Conservation (phyloP, 257 asterid genomes). For the Ligustrum vulgare region DNA sequence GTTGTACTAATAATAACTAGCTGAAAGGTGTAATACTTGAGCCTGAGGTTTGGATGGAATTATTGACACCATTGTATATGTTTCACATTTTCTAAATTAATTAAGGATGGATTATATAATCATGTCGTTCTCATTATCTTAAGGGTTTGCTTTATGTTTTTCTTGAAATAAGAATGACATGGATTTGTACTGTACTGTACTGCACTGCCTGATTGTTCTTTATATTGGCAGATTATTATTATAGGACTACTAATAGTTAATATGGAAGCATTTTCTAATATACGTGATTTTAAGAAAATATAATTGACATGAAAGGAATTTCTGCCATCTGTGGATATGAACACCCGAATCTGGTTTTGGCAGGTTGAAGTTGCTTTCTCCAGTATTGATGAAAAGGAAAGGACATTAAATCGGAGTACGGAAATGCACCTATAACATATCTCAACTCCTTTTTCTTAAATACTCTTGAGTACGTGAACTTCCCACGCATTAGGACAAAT, state of each 20-base stretch:
- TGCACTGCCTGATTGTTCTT: not conserved
- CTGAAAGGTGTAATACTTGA: not conserved
- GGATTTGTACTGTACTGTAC: not conserved
- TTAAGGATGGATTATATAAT: not conserved
- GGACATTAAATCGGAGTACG: constrained; percentile 47
- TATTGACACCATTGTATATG: not conserved
- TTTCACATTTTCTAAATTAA: not conserved
- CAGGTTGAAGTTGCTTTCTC: constrained; percentile 94
- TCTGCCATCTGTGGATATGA: constrained; percentile 3
- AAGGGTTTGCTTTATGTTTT: not conserved
- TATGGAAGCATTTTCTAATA: constrained; percentile 1
- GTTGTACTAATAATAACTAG: not conserved
- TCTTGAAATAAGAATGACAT: not conserved
- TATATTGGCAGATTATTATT: not conserved
- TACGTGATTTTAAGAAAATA: constrained; percentile 4
- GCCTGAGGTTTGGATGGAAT: not conserved
- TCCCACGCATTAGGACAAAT: too few species aligned
- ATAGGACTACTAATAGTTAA: not conserved
- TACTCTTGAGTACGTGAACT: too few species aligned
- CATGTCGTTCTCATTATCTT: not conserved
- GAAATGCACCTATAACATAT: too few species aligned
- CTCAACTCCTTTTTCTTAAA: too few species aligned
- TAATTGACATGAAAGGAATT: constrained; percentile 10
- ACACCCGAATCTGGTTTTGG: constrained; percentile 24
- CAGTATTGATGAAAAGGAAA: constrained; percentile 75